phyloP scores from a whole-genome alignment of 306 rosid genomes.

The Prunus mira region DNA sequence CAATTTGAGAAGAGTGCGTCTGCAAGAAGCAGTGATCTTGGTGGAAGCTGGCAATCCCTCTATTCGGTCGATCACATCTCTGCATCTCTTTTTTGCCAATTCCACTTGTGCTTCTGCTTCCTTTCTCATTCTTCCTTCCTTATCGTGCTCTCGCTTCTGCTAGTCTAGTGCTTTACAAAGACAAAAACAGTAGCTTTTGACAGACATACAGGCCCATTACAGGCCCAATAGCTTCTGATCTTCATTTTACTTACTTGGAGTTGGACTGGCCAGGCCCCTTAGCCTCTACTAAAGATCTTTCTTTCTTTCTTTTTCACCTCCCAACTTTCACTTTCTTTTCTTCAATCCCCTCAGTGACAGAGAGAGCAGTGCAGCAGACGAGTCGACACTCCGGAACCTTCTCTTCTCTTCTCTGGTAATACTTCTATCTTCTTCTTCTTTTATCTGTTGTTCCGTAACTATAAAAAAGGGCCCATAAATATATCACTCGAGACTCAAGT shows the following conservation, averaged over 20 bases:
- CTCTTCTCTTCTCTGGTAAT: not conserved
- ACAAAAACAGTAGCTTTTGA: too few species aligned
- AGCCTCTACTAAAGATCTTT: too few species aligned
- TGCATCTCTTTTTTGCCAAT: conserved; percentile 78
- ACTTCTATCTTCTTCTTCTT: not conserved
- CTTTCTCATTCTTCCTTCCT: conserved; percentile 10
- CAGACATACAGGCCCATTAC: too few species aligned
- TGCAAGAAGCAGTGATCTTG: conserved; percentile 58
- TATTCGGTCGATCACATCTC: conserved; percentile 47
- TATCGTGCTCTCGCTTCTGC: too few species aligned
- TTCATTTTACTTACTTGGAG: too few species aligned
- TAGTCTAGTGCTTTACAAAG: too few species aligned
- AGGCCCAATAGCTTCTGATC: too few species aligned
- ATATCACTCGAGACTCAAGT: too few species aligned
- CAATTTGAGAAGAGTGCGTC: conserved; percentile 67
- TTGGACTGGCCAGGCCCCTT: too few species aligned
- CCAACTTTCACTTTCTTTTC: not conserved
- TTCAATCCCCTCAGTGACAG: not conserved
- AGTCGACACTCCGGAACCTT: not conserved
- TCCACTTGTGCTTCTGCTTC: conserved; percentile 31
- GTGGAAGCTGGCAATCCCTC: conserved; percentile 43
- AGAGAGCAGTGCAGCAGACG: not conserved
- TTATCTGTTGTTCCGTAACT: not conserved
- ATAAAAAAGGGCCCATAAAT: too few species aligned
- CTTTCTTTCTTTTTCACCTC: not conserved